Conservation (phyloP, 2,329 filamentous ascomycete genomes). For the Xylariaceae sp. region DNA sequence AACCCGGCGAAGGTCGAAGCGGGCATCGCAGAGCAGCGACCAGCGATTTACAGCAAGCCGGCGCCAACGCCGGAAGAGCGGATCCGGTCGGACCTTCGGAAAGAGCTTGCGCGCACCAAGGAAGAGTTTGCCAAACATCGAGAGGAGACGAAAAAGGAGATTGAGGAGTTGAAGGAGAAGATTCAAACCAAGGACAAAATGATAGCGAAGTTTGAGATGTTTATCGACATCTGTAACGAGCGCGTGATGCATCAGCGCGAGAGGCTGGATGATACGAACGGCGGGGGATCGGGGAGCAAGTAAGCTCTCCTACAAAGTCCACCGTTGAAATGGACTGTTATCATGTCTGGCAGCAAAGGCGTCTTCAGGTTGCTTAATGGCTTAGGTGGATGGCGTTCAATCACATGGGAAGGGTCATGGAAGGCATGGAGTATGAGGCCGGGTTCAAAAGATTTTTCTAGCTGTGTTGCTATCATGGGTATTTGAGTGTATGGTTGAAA, state of each 20-base stretch:
- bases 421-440: too few species aligned
- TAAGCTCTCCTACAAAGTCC: conserved; percentile 11
- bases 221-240: conserved; percentile 66
- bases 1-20: conserved; percentile 60
- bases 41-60: conserved; percentile 64
- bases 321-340: conserved; percentile 2
- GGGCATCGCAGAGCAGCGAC: conserved; percentile 56
- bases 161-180: conserved; percentile 54
- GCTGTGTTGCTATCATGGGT: too few species aligned
- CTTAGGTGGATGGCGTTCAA: too few species aligned
- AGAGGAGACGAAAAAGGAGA: conserved; percentile 54
- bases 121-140: conserved; percentile 54
- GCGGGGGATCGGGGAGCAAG: conserved; percentile 21
- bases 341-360: conserved; percentile 26
- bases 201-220: conserved; percentile 64
- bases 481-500: too few species aligned
- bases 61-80: conserved; percentile 60
- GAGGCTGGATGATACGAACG: conserved; percentile 40
- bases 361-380: conserved; percentile 23
- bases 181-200: conserved; percentile 60
- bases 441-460: too few species aligned
- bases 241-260: conserved; percentile 61
- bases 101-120: conserved; percentile 55
- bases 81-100: conserved; percentile 57
- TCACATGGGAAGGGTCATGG: too few species aligned